Conservation (phyloP, 2,329 filamentous ascomycete species). For the Endothia cerciana region DNA sequence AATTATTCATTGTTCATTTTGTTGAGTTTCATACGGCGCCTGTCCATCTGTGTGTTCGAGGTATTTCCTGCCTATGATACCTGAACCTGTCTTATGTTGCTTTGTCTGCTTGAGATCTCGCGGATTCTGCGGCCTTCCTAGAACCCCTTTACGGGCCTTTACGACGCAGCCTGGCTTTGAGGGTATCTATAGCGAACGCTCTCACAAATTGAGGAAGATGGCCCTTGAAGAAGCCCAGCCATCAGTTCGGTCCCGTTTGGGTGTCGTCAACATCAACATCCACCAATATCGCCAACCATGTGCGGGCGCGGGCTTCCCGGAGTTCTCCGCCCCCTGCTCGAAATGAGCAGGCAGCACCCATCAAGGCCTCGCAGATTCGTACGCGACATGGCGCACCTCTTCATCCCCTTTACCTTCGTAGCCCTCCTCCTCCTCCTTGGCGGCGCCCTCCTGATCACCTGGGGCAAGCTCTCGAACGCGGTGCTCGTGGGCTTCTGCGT, state of each 20-base stretch:
- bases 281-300: not conserved
- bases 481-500: constrained; percentile 18
- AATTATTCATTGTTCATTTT: constrained; percentile 19
- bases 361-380: constrained; percentile 14
- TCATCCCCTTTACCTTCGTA: constrained; percentile 22
- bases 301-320: constrained; percentile 5
- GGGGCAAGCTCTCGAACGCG: constrained; percentile 15
- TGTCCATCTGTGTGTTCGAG: not conserved
- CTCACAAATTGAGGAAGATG: not conserved
- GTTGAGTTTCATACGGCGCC: constrained; percentile 1
- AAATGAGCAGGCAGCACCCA: constrained; percentile 4
- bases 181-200: not conserved
- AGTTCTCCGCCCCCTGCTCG: not conserved
- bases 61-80: not conserved
- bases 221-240: not conserved
- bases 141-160: not conserved
- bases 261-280: not conserved
- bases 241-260: not conserved
- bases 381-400: constrained; percentile 17
- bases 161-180: not conserved
- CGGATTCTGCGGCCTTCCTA: constrained; percentile 1
- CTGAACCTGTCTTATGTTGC: constrained; percentile 16
- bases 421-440: constrained; percentile 10
- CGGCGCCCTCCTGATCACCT: constrained; percentile 18
- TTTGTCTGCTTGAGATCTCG: not conserved